Percentiles rank a stretch among this genome's conserved stretches.
Evolutionary conservation across 106 monocot species (phyloP).

Genomic region (Dendrobium nobile): DNA sequence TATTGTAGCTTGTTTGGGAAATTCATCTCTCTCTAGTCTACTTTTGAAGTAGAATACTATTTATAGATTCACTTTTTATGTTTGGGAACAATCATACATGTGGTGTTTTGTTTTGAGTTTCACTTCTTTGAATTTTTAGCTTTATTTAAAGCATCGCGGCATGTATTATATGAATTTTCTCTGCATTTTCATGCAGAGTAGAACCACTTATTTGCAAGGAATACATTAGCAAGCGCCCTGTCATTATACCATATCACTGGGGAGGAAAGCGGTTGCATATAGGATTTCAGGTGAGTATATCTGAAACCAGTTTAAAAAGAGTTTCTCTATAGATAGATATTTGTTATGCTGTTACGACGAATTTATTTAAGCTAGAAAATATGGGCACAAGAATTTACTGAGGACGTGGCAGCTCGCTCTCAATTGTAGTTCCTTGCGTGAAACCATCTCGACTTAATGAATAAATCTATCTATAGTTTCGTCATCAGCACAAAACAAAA

Average conservation of each 20-base stretch:
- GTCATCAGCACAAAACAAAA: too few species aligned
- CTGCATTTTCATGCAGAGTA: constrained; percentile 72
- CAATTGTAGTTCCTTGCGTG: not conserved
- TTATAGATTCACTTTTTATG: not conserved
- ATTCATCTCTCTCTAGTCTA: not conserved
- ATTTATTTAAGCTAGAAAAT: not conserved
- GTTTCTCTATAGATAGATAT: not conserved
- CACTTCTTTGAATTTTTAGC: constrained; percentile 2
- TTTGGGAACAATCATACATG: constrained; percentile 1
- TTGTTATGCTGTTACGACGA: not conserved
- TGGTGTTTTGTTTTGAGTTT: not conserved
- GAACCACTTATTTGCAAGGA: constrained; percentile 98
- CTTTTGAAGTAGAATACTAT: not conserved
- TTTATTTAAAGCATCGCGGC: constrained; percentile 22
- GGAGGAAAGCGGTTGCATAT: constrained; percentile 92
- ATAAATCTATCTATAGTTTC: too few species aligned
- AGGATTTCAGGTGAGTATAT: constrained; percentile 69
- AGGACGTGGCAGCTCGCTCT: constrained; percentile 49
- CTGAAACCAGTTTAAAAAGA: not conserved
- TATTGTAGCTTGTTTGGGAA: not conserved
- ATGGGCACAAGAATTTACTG: constrained; percentile 69
- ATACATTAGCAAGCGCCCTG: constrained; percentile 63
- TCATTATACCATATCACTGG: constrained; percentile 90
- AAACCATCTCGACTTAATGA: too few species aligned
- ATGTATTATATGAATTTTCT: constrained; percentile 24